Conservation (phyloP, 306 rosid genomes). For the Styphnolobium japonicum region DNA sequence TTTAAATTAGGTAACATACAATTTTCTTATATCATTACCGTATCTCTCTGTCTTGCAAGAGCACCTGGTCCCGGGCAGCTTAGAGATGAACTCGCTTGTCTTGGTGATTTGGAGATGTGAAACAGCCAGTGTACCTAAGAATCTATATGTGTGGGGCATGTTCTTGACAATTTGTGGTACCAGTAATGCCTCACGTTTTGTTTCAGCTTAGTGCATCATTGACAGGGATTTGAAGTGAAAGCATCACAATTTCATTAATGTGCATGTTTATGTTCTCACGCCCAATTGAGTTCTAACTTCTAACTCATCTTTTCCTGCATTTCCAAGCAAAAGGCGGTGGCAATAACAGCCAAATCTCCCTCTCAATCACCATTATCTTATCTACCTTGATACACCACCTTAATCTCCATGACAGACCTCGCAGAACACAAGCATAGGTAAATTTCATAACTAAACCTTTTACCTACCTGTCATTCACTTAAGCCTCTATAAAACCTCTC, state of each 20-base stretch:
- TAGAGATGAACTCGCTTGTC: no score
- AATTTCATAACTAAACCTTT: conserved; percentile 26
- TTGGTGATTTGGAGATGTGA: no score
- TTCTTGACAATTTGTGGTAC: background rate
- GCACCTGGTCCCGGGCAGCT: no score
- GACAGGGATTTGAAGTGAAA: background rate
- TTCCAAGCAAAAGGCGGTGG: background rate
- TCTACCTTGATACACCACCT: conserved; percentile 28
- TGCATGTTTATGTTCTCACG: background rate
- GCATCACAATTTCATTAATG: background rate
- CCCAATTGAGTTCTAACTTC: conserved; percentile 27
- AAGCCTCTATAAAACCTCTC: conserved; percentile 8
- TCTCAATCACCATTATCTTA: background rate
- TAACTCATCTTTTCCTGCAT: conserved; percentile 15
- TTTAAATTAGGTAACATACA: background rate
- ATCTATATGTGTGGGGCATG: no score
- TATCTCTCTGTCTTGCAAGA: no score
- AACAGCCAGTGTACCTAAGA: no score
- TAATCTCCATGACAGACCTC: conserved; percentile 15
- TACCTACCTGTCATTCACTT: conserved; percentile 20
- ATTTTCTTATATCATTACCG: no score
- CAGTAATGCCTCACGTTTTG: background rate
- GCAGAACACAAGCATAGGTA: background rate
- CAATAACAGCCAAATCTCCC: background rate
- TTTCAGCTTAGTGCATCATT: background rate